phyloP scores from a whole-genome alignment of 1,284 basidiomycete genomes.

The Termitomyces sp. region DNA sequence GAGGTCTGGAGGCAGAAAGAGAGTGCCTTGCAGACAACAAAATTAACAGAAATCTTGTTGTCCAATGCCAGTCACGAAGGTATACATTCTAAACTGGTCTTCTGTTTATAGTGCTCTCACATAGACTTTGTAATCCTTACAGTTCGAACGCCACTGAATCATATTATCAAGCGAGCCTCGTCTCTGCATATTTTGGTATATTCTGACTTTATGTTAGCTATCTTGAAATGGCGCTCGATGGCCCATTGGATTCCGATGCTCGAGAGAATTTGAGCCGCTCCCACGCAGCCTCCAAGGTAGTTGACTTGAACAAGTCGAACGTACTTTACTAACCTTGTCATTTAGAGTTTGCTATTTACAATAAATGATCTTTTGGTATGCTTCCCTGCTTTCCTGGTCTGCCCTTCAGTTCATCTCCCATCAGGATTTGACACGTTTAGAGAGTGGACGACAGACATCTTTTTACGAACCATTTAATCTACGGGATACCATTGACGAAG shows the following conservation, averaged over 20 bases:
- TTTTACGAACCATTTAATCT: conserved; percentile 84
- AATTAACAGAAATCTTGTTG: conserved; percentile 74
- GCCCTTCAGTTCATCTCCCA: background rate
- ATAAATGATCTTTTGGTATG: conserved; percentile 79
- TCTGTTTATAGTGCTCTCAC: background rate
- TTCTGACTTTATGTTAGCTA: conserved; percentile 44
- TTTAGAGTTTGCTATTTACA: conserved; percentile 65
- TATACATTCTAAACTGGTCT: conserved; percentile 21
- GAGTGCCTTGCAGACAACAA: conserved; percentile 70
- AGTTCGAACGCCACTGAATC: conserved; percentile 74
- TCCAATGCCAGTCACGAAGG: conserved; percentile 91
- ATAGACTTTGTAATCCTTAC: background rate
- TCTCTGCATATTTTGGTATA: background rate
- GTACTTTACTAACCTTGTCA: background rate
- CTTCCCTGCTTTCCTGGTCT: conserved; percentile 22
- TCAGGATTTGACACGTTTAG: conserved; percentile 77
- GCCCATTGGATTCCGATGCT: conserved; percentile 73
- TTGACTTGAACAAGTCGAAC: conserved; percentile 1
- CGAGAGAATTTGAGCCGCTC: conserved; percentile 76
- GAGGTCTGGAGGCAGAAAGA: conserved; percentile 89
- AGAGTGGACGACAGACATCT: conserved; percentile 75
- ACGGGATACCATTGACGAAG: conserved; percentile 62
- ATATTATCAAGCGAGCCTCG: conserved; percentile 60
- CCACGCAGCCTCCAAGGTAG: conserved; percentile 77
- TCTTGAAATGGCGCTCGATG: conserved; percentile 81